Percentiles rank a stretch among this genome's conserved stretches.
Conservation (phyloP, 2,329 filamentous ascomycete genomes). For the Aphanocladium album region DNA sequence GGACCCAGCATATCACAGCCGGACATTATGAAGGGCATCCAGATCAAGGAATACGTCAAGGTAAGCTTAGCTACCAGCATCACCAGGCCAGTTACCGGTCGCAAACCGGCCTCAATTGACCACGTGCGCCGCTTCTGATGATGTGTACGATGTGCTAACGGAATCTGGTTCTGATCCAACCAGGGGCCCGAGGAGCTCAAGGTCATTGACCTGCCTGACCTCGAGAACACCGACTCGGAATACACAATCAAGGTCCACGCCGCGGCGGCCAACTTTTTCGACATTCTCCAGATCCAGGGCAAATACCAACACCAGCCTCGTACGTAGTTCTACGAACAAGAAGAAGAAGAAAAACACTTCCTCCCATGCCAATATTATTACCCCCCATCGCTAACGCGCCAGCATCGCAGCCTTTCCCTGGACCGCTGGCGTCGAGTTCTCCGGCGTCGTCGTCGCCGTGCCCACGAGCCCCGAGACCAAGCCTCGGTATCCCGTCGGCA, state of each 20-base stretch:
- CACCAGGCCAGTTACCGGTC: too few relatives aligned
- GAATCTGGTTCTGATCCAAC: not conserved
- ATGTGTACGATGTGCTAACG: not conserved
- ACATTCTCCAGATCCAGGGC: constrained; percentile 88
- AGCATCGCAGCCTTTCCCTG: constrained; percentile 63
- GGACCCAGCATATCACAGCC: too few relatives aligned
- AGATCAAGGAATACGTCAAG: constrained; percentile 70
- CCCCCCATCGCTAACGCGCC: not conserved
- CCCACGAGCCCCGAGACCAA: constrained; percentile 45
- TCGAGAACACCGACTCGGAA: constrained; percentile 63
- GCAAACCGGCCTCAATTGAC: not conserved
- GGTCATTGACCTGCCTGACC: constrained; percentile 70
- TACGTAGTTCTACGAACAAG: constrained; percentile 25
- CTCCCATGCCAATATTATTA: not conserved
- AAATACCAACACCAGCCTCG: constrained; percentile 91
- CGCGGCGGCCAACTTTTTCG: constrained; percentile 92
- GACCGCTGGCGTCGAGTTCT: constrained; percentile 83
- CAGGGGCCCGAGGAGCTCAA: constrained; percentile 75
- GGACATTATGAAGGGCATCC: constrained; percentile 66
- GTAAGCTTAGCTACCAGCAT: constrained; percentile 38
- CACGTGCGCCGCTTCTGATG: not conserved
- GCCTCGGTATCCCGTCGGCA: constrained; percentile 61
- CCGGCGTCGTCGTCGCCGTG: constrained; percentile 66
- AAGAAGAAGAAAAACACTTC: too few relatives aligned
- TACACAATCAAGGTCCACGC: constrained; percentile 87